These are phyloP conservation scores for Astragalus membranaceus DNA, from an alignment of 306 rosid species.

Conservation along the genomic window DNA sequence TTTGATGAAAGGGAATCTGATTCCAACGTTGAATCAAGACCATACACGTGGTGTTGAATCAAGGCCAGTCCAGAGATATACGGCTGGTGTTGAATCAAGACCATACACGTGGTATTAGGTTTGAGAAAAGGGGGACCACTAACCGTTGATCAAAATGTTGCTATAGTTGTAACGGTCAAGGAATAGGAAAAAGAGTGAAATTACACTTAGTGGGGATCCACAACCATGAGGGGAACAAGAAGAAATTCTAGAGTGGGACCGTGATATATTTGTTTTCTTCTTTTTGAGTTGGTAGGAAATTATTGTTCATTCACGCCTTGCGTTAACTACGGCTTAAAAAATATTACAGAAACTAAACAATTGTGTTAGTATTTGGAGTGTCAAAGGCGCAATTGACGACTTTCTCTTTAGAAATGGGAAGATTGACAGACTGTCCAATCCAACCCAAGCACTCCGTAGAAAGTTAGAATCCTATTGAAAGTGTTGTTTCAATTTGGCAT, in stretches of 20 bases:
- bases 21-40: background rate
- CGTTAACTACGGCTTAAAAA: background rate
- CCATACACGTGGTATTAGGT: background rate
- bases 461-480: too few species aligned
- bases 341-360: background rate
- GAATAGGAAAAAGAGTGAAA: constrained; percentile 5
- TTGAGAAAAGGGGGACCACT: background rate
- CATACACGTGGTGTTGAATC: background rate
- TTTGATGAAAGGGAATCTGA: too few species aligned
- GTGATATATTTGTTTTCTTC: background rate
- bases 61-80: background rate
- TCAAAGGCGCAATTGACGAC: background rate
- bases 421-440: too few species aligned
- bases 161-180: constrained; percentile 21
- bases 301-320: background rate
- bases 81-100: background rate
- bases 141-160: too few species aligned
- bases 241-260: background rate
- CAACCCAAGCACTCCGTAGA: too few species aligned
- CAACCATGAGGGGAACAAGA: too few species aligned
- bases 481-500: too few species aligned
- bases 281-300: background rate
- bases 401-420: too few species aligned
- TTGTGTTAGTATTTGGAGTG: background rate
- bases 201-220: constrained; percentile 27